These are phyloP conservation scores for Cercospora brassicicola DNA, from an alignment of 2,329 filamentous ascomycete genomes.

Conservation along the genomic window DNA sequence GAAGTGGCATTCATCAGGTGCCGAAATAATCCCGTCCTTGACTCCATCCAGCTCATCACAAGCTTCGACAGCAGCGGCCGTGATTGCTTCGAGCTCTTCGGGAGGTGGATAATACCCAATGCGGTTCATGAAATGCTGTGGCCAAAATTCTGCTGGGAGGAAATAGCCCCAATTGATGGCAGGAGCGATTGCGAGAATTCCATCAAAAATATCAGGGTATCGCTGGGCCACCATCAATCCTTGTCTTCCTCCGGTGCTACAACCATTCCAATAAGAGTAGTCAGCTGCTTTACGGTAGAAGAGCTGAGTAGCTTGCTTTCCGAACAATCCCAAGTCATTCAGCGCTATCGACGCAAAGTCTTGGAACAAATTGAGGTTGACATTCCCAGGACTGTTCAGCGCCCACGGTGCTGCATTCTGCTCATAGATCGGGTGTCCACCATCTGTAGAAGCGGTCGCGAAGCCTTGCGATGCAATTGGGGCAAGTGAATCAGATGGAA, in stretches of 20 bases:
- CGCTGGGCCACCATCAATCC: slow-evolving; percentile 41
- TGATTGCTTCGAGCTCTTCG: slow-evolving; percentile 40
- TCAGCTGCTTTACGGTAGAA: slow-evolving; percentile 37
- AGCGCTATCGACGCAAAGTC: slow-evolving; percentile 38
- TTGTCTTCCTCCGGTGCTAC: slow-evolving; percentile 42
- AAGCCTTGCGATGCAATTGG: slow-evolving; percentile 30
- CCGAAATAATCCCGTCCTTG: slow-evolving; percentile 35
- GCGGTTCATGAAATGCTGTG: slow-evolving; percentile 34
- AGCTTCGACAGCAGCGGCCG: slow-evolving; percentile 32
- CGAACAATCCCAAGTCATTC: slow-evolving; percentile 39
- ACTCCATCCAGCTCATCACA: slow-evolving; percentile 41
- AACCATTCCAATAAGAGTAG: slow-evolving; percentile 43
- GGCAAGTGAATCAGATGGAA: slow-evolving; percentile 18
- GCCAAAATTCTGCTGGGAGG: slow-evolving; percentile 29
- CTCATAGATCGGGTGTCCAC: slow-evolving; percentile 23
- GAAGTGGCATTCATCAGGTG: slow-evolving; percentile 30
- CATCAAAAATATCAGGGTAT: slow-evolving; percentile 41
- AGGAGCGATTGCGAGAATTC: slow-evolving; percentile 42
- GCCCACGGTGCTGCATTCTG: slow-evolving; percentile 26
- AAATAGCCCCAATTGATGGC: slow-evolving; percentile 38
- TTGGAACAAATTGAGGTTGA: slow-evolving; percentile 37
- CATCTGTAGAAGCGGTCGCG: slow-evolving; percentile 34
- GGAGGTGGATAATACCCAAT: slow-evolving; percentile 25
- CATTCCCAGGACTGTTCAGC: slow-evolving; percentile 33
- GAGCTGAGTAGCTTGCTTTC: slow-evolving; percentile 30